phyloP scores from a whole-genome alignment of 176 grass and related monocot species.

The Lolium multiflorum region DNA sequence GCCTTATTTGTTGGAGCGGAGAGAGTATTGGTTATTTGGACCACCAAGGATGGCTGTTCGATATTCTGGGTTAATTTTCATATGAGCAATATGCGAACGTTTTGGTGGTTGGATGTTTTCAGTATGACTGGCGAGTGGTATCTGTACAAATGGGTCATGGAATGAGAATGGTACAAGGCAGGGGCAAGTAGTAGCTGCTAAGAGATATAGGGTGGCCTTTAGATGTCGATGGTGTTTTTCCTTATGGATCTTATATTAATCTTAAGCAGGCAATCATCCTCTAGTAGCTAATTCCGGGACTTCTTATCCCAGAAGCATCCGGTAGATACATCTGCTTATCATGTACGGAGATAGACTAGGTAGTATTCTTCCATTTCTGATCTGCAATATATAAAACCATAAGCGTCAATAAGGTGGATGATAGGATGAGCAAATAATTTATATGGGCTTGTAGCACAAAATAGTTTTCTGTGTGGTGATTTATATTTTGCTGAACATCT shows the following conservation, averaged over 20 bases:
- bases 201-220: not conserved
- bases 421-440: not conserved
- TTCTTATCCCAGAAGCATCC: not conserved
- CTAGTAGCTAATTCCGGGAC: not conserved
- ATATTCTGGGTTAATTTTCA: not conserved
- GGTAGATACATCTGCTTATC: not conserved
- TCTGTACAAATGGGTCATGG: not conserved
- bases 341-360: not conserved
- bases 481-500: conserved; percentile 19
- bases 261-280: not conserved
- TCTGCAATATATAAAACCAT: not conserved
- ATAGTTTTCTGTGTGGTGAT: not conserved
- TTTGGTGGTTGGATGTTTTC: not conserved
- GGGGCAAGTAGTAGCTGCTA: not conserved
- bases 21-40: not conserved
- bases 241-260: not conserved
- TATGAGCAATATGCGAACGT: not conserved
- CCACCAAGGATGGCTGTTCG: not conserved
- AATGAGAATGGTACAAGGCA: not conserved
- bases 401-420: not conserved
- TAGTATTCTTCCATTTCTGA: not conserved
- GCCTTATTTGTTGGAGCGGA: no score
- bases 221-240: not conserved
- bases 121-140: not conserved
- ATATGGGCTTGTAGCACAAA: not conserved